Conservation (phyloP, 139 green algal species). For the Coccomyxa sp. region DNA sequence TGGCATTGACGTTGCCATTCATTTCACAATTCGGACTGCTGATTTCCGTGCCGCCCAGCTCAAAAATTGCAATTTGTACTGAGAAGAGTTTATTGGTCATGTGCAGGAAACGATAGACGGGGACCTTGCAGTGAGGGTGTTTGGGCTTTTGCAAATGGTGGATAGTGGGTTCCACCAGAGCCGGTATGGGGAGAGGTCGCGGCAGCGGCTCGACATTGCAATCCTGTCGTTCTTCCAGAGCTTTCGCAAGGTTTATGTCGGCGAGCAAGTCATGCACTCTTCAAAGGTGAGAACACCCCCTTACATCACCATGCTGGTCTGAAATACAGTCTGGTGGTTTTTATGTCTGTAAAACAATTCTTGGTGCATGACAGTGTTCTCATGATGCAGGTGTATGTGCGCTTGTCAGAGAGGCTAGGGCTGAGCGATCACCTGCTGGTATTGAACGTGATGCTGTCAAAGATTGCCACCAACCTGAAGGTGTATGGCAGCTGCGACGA, state of each 20-base stretch:
- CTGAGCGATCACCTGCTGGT: slow-evolving; percentile 83
- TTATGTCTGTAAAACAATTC: neutral
- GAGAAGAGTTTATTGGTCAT: neutral
- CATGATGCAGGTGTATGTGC: slow-evolving; percentile 63
- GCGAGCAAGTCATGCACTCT: slow-evolving; percentile 94
- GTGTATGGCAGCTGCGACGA: slow-evolving; percentile 73
- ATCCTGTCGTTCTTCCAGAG: slow-evolving; percentile 92
- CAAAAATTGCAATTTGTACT: neutral
- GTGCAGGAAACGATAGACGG: slow-evolving; percentile 88
- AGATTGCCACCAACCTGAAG: slow-evolving; percentile 89
- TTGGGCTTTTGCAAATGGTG: slow-evolving; percentile 70
- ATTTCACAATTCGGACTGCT: neutral
- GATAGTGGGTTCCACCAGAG: slow-evolving; percentile 65
- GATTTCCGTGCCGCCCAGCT: neutral
- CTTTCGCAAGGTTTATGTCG: slow-evolving; percentile 96
- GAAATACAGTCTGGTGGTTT: neutral
- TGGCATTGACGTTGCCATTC: neutral
- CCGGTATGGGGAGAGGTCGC: slow-evolving; percentile 53
- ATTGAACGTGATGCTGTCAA: slow-evolving; percentile 84
- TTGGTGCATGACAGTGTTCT: neutral
- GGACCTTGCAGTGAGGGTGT: slow-evolving; percentile 82
- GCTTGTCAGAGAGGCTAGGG: slow-evolving; percentile 73
- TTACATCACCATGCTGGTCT: neutral
- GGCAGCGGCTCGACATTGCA: slow-evolving; percentile 89
- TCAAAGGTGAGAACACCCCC: slow-evolving; percentile 56